Evolutionary conservation across 129 eudicot species (phyloP).

Genomic region (carrot (Daucus carota)): DH1_v3.0 NC_030383.2:4715001-4715500

Average conservation of each 20-base stretch:
- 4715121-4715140: constrained; percentile 42
- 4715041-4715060: constrained; percentile 66
- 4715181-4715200: constrained; percentile 90
- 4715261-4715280: constrained; percentile 67
- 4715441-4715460: background rate
- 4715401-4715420: background rate
- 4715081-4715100: constrained; percentile 25
- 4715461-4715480: background rate
- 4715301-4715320: constrained; percentile 99
- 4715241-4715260: constrained; percentile 85
- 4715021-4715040: constrained; percentile 73
- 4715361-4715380: background rate
- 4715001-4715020: constrained; percentile 68
- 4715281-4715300: constrained; percentile 94
- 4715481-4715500: background rate
- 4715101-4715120: constrained; percentile 30
- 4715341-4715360: constrained; percentile 12
- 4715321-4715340: constrained; percentile 8
- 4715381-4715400: background rate
- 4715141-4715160: constrained; percentile 61
- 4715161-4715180: constrained; percentile 82
- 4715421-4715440: background rate
- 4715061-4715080: constrained; percentile 54
- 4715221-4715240: constrained; percentile 85
- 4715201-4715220: constrained; percentile 86